Base-by-base conservation (phyloP, 768 basidiomycete species). In the Mycena leptocephala region DNA sequence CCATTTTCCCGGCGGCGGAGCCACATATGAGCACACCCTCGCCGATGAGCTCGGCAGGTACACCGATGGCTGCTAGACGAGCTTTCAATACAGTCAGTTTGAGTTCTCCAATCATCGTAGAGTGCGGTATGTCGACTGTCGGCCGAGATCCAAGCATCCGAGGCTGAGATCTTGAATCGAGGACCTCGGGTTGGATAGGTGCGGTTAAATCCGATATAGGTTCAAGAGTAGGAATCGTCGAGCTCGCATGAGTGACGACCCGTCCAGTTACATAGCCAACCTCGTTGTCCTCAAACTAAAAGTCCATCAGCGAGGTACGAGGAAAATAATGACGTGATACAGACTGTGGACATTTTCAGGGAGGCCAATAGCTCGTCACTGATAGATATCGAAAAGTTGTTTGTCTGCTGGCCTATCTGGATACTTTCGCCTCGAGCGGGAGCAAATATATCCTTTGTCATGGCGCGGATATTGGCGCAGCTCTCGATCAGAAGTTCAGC, bases 51-150 rank as follows among this genome's bases (percentile, higher is more conserved):
- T 99, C 97, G 0, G 97, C 96, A 55, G 95, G 94, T 58, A 99
- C 93, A 13, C 94, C 93, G 3, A 96, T 86, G 2, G 92, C 84
- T 6, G 92, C 89, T 26, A 99, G 88, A 7, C 93, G 92, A n/a
- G 93, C 83, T 84, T 99, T 98, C 59, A 99, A 90, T 2, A 92
- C 91, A 0, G 97, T 97, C 33, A 99, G 88, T 82, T 98, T 97
- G 51, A 99, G 91, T 81, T 99, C 98, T 64, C 98, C 98, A 70
- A 99, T 98, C 94, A 99, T 98, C 9, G 97, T 95, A 0, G 98
- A 97, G 74, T 93, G 92, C 1, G 97, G 96, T 3, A 99, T 88
- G 3, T 91, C 86, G 13, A 91, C 89, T 24, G 90, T 87, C 20
- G 92, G 89, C 35, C 95, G 91, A n/a, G 93, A 90, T 22, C 94